phyloP scores from a whole-genome alignment of 2,329 filamentous ascomycete genomes.

The Alternaria panax region DNA sequence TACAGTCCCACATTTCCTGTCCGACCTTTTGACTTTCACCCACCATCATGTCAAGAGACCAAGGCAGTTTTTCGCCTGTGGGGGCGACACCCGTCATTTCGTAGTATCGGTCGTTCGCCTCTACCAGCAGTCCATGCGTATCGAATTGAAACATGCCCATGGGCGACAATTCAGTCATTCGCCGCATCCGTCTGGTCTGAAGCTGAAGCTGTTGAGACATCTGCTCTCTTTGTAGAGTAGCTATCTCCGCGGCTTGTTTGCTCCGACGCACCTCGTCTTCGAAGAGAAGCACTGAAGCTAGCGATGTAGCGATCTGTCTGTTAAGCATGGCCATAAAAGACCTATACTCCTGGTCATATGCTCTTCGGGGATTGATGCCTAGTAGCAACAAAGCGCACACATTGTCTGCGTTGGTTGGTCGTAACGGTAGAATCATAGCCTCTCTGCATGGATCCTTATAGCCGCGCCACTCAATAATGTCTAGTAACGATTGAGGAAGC shows the following conservation, averaged over 20 bases:
- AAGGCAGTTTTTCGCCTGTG: conserved; percentile 51
- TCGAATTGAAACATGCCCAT: conserved; percentile 46
- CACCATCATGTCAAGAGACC: conserved; percentile 53
- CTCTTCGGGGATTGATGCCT: conserved; percentile 44
- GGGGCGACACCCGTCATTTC: conserved; percentile 56
- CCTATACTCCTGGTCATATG: conserved; percentile 45
- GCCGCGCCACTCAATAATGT: conserved; percentile 44
- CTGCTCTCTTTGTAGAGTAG: conserved; percentile 38
- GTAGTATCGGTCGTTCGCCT: conserved; percentile 58
- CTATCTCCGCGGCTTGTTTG: conserved; percentile 35
- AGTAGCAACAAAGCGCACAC: conserved; percentile 43
- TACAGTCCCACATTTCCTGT: conserved; percentile 50
- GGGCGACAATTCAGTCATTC: conserved; percentile 46
- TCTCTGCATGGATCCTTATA: conserved; percentile 44
- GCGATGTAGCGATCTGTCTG: conserved; percentile 42
- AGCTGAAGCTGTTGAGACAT: conserved; percentile 38
- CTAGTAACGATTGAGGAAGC: conserved; percentile 35
- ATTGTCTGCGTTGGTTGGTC: conserved; percentile 40
- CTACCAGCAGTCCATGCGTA: conserved; percentile 51
- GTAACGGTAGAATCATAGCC: conserved; percentile 43
- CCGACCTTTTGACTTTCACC: conserved; percentile 45
- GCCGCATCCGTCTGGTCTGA: conserved; percentile 43
- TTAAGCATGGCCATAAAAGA: conserved; percentile 43
- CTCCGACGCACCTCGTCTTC: conserved; percentile 43
- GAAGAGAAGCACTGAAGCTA: conserved; percentile 45